Percentiles rank a stretch among this genome's conserved stretches.
Evolutionary conservation across 2,329 filamentous ascomycete species (phyloP).

Genomic region (Colletotrichum shisoi): DNA sequence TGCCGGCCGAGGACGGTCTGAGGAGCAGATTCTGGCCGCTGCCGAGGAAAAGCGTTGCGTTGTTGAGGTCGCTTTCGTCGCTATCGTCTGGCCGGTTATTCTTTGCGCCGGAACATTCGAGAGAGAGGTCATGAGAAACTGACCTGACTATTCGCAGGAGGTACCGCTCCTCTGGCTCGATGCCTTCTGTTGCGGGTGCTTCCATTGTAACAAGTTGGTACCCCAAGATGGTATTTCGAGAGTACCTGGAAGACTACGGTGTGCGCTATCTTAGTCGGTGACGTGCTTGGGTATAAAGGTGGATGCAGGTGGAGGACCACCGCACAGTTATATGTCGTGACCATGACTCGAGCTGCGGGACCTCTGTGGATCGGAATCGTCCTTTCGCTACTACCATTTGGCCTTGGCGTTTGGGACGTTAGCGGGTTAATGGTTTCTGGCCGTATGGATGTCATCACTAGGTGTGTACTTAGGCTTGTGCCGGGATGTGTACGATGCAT

Average conservation of each 20-base stretch:
- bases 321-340: background rate
- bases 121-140: background rate
- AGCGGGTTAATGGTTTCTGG: background rate
- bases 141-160: background rate
- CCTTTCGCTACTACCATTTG: background rate
- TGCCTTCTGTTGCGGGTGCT: background rate
- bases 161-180: background rate
- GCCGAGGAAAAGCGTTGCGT: background rate
- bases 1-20: background rate
- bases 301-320: too few relatives aligned
- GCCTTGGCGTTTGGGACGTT: background rate
- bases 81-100: background rate
- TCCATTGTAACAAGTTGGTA: background rate
- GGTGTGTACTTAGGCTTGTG: background rate
- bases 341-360: conserved; percentile 2
- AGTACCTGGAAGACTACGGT: too few relatives aligned
- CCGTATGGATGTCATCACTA: too few relatives aligned
- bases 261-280: background rate
- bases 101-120: background rate
- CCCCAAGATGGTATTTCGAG: background rate
- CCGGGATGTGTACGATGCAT: too few relatives aligned
- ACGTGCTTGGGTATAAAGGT: background rate
- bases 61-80: background rate
- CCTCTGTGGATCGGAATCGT: too few relatives aligned
- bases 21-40: background rate